These are phyloP conservation scores for Phialocephala sp. DNA, from an alignment of 2,329 filamentous ascomycete genomes.

Conservation along the genomic window DNA sequence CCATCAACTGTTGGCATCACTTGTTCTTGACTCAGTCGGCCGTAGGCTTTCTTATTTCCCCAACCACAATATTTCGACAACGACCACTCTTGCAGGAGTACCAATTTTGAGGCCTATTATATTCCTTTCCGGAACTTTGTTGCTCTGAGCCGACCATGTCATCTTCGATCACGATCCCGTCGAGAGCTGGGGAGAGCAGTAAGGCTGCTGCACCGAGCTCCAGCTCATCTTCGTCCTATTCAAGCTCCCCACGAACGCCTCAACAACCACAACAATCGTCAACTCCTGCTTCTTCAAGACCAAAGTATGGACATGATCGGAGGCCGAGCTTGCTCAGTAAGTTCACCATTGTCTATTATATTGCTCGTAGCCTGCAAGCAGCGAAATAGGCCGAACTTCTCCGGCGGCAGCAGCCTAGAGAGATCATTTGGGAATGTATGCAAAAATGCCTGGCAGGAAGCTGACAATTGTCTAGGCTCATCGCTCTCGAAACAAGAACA, in stretches of 20 bases:
- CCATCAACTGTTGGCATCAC: constrained; percentile 9
- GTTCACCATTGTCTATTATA: constrained; percentile 37
- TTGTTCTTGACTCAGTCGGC: constrained; percentile 17
- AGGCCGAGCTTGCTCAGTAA: constrained; percentile 68
- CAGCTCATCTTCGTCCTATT: constrained; percentile 62
- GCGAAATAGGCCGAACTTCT: constrained; percentile 12
- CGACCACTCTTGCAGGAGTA: constrained; percentile 16
- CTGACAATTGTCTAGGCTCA: constrained; percentile 59
- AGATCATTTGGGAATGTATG: constrained; percentile 3
- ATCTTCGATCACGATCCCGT: constrained; percentile 73
- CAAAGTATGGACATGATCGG: constrained; percentile 55
- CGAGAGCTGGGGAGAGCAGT: constrained; percentile 46
- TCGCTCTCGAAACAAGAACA: constrained; percentile 76
- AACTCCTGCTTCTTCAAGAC: constrained; percentile 44
- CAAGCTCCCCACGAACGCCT: constrained; percentile 59
- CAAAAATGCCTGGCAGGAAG: constrained; percentile 3
- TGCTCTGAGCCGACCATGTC: constrained; percentile 51
- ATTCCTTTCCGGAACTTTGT: constrained; percentile 19
- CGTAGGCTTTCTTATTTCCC: constrained; percentile 19
- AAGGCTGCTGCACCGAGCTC: constrained; percentile 49
- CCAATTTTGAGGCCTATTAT: constrained; percentile 15
- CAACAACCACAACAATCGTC: constrained; percentile 50
- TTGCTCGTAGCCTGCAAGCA: not conserved
- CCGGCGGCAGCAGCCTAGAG: constrained; percentile 15
- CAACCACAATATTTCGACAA: constrained; percentile 23